Percentiles rank a stretch among this genome's conserved stretches.
phyloP scores from a whole-genome alignment of 1,284 basidiomycete species.

The Taiwanofungus camphoratus region DNA sequence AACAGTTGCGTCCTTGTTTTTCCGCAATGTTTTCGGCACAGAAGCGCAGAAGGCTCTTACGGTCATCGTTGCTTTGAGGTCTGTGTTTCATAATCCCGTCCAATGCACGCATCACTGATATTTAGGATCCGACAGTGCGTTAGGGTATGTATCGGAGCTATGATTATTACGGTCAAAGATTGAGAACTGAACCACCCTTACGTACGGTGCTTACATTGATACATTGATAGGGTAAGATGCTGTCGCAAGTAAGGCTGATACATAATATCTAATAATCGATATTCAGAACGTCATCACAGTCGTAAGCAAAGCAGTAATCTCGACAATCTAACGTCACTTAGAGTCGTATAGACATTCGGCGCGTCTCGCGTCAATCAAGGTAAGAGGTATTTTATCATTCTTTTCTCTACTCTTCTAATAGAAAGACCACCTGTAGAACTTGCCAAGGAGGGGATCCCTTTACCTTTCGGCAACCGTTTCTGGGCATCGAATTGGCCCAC shows the following conservation, averaged over 20 bases:
- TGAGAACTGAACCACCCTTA: too few relatives aligned
- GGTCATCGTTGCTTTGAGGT: constrained; percentile 50
- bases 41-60: constrained; percentile 57
- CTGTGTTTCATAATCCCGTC: neutral
- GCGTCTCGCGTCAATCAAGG: constrained; percentile 27
- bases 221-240: constrained; percentile 30
- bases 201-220: too few relatives aligned
- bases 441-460: constrained; percentile 47
- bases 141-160: constrained; percentile 18
- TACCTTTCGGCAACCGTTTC: constrained; percentile 54
- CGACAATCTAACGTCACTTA: neutral
- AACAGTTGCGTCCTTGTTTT: constrained; percentile 64
- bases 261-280: neutral
- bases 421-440: constrained; percentile 20
- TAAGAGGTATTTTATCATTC: neutral
- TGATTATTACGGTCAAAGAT: neutral
- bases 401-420: neutral
- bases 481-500: constrained; percentile 68
- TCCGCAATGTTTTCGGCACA: constrained; percentile 60
- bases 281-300: constrained; percentile 26
- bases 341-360: constrained; percentile 20
- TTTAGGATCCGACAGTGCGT: constrained; percentile 13
- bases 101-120: constrained; percentile 1
- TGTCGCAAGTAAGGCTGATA: too few relatives aligned
- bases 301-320: constrained; percentile 12